These are phyloP conservation scores for Botrytis tulipae DNA, from an alignment of 2,329 filamentous ascomycete species.

Conservation along the genomic window DNA sequence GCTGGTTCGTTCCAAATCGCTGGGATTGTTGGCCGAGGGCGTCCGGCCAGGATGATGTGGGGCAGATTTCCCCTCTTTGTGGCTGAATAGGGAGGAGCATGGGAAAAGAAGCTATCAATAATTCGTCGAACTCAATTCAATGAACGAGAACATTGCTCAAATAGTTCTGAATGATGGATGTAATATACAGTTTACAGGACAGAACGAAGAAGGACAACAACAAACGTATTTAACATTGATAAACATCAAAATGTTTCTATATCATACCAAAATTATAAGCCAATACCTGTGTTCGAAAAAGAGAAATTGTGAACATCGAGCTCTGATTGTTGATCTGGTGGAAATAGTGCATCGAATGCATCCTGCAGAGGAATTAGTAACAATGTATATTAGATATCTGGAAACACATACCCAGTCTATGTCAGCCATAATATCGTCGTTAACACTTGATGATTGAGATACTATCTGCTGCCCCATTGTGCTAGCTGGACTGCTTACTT, in stretches of 20 bases:
- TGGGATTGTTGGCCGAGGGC: neutral
- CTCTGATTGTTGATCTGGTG: conserved; percentile 30
- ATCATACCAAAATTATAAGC: neutral
- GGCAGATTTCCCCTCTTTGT: neutral
- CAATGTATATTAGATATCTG: neutral
- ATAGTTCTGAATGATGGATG: neutral
- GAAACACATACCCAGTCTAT: conserved; percentile 62
- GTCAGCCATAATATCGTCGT: conserved; percentile 47
- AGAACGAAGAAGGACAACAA: neutral
- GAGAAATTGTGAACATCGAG: neutral
- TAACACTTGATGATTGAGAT: neutral
- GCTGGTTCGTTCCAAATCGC: neutral
- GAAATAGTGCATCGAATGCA: conserved; percentile 38
- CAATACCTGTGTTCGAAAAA: neutral
- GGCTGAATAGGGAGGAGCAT: neutral
- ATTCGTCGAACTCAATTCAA: neutral
- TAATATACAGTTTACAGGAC: neutral
- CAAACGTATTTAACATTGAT: neutral
- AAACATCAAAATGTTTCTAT: neutral
- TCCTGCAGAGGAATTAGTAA: conserved; percentile 25
- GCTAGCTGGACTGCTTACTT: neutral
- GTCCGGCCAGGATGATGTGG: neutral
- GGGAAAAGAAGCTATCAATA: neutral
- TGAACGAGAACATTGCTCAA: neutral
- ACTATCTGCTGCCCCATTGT: neutral